phyloP scores from a whole-genome alignment of 768 basidiomycete genomes.

The Podaxis sp. region DNA sequence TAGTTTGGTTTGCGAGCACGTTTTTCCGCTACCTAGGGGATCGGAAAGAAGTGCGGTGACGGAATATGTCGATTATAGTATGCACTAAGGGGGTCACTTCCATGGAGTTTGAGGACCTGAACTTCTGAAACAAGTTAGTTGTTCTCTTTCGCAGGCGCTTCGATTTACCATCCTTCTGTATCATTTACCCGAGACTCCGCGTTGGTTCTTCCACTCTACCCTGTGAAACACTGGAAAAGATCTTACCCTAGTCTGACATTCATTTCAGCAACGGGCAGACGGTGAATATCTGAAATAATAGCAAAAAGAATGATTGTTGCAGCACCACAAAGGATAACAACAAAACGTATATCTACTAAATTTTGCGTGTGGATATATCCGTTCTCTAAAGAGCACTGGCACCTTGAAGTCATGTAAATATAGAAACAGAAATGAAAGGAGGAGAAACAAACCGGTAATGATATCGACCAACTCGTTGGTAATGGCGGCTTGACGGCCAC shows the following conservation, averaged over 20 bases:
- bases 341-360: constrained; percentile 9
- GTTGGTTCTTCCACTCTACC: background rate
- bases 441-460: constrained; percentile 67
- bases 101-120: background rate
- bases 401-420: constrained; percentile 22
- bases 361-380: constrained; percentile 1
- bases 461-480: constrained; percentile 94
- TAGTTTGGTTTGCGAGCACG: background rate
- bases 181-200: background rate
- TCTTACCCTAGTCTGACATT: background rate
- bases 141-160: background rate
- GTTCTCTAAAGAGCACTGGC: constrained; percentile 37
- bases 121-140: background rate
- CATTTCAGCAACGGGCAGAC: background rate
- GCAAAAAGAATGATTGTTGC: constrained; percentile 3
- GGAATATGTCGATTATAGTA: background rate
- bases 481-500: constrained; percentile 97
- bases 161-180: background rate
- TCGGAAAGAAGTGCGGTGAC: background rate
- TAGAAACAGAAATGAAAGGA: background rate
- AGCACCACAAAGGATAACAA: constrained; percentile 1
- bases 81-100: background rate
- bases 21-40: background rate
- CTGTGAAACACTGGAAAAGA: background rate
- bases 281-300: constrained; percentile 14